phyloP scores from a whole-genome alignment of 768 basidiomycete genomes.

The Rhodosporidiobolus odoratus region DNA sequence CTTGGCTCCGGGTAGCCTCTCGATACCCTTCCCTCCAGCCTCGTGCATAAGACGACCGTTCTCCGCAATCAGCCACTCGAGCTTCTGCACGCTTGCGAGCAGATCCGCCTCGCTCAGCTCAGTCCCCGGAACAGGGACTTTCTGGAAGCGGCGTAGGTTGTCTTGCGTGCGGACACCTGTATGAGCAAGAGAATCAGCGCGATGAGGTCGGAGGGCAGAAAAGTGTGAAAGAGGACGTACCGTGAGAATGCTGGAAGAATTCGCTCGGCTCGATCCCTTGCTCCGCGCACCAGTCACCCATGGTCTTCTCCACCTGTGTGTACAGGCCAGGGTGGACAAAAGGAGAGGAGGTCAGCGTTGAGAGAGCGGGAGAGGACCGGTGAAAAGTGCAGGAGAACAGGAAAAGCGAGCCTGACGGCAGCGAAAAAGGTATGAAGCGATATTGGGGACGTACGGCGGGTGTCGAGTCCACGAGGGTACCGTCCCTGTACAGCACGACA shows the following conservation, averaged over 20 bases:
- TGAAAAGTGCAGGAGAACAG: not conserved
- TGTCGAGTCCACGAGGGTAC: conserved; percentile 37
- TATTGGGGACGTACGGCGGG: conserved; percentile 22
- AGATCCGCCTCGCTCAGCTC: conserved; percentile 18
- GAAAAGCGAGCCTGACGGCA: not conserved
- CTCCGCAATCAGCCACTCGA: conserved; percentile 36
- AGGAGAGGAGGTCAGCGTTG: not conserved
- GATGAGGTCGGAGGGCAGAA: not conserved
- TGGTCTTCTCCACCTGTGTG: conserved; percentile 13
- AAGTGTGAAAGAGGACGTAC: not conserved
- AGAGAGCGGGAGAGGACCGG: not conserved
- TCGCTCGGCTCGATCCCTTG: conserved; percentile 31
- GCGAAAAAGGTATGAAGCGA: not conserved
- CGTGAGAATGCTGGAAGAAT: conserved; percentile 34
- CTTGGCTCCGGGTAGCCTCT: conserved; percentile 61
- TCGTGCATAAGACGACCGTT: conserved; percentile 23
- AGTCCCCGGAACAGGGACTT: conserved; percentile 12
- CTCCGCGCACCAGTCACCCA: conserved; percentile 26
- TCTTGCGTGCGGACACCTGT: conserved; percentile 37
- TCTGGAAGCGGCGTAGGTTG: conserved; percentile 36
- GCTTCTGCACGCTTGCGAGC: conserved; percentile 8
- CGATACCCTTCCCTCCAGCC: conserved; percentile 45
- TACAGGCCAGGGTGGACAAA: too few species aligned
- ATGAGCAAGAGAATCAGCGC: not conserved
- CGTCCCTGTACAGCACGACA: conserved; percentile 16